Percentiles rank a stretch among this genome's conserved stretches.
phyloP scores from a whole-genome alignment of 1,284 basidiomycete species.

The Bondarzewia mesenterica region DNA sequence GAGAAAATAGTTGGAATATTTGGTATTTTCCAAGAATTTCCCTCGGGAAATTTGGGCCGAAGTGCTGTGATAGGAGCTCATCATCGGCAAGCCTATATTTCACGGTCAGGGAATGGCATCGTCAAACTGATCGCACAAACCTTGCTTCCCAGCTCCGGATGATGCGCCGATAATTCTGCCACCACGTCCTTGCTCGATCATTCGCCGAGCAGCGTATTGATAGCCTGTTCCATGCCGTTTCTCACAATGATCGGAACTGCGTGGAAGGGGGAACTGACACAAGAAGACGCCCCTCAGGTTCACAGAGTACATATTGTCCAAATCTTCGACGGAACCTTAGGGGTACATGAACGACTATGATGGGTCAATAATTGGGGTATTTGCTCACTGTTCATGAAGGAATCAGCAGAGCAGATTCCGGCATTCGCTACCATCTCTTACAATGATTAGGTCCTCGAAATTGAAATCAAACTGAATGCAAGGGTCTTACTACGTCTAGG shows the following conservation, averaged over 20 bases:
- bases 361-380: background rate
- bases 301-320: background rate
- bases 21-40: too few species aligned
- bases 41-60: too few species aligned
- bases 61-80: too few species aligned
- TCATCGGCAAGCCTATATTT: too few species aligned
- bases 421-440: constrained; percentile 25
- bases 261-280: background rate
- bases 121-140: too few species aligned
- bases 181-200: constrained; percentile 5
- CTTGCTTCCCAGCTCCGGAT: constrained; percentile 2
- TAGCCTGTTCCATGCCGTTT: background rate
- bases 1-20: too few species aligned
- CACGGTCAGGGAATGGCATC: too few species aligned
- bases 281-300: constrained; percentile 4
- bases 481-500: constrained; percentile 26
- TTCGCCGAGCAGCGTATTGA: constrained; percentile 6
- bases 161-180: constrained; percentile 5
- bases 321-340: constrained; percentile 1
- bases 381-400: constrained; percentile 15
- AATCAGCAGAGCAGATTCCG: constrained; percentile 14
- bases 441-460: background rate
- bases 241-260: background rate
- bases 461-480: too few species aligned
- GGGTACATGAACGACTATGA: background rate